These are phyloP conservation scores for Mortierella polycephala DNA, from an alignment of 371 early-diverging fungal genomes.

Conservation along the genomic window DNA sequence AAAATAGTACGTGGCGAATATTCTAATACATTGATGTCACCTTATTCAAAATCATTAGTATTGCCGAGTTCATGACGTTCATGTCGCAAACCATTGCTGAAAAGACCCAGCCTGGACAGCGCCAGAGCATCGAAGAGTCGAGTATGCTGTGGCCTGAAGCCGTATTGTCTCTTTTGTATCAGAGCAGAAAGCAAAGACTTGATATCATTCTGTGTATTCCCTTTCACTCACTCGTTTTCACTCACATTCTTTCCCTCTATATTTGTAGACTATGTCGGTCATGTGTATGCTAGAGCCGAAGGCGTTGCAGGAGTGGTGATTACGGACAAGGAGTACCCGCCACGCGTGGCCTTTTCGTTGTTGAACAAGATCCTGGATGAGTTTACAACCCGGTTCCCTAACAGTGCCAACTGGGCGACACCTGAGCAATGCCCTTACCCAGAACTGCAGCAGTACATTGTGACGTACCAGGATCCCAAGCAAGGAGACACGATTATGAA, in stretches of 20 bases:
- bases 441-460: conserved; percentile 77
- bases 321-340: conserved; percentile 93
- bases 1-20: conserved; percentile 3
- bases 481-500: conserved; percentile 94
- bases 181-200: neutral
- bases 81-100: conserved; percentile 88
- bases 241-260: neutral
- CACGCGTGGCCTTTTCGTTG: conserved; percentile 89
- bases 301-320: conserved; percentile 85
- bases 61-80: conserved; percentile 92
- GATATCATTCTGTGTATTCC: no score
- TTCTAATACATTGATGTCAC: neutral
- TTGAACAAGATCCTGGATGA: conserved; percentile 91
- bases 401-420: conserved; percentile 63
- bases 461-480: conserved; percentile 92
- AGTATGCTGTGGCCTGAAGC: conserved; percentile 60
- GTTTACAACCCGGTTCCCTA: conserved; percentile 77
- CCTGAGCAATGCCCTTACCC: conserved; percentile 66
- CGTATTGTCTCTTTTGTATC: neutral
- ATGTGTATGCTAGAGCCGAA: conserved; percentile 80
- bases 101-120: conserved; percentile 83
- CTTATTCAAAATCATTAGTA: conserved; percentile 59
- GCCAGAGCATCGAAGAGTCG: conserved; percentile 88
- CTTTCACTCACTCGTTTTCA: conserved; percentile 6
- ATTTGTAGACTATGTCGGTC: conserved; percentile 80